Conservation (phyloP, 495 filamentous ascomycete genomes). For the Articulospora tetracladia region DNA sequence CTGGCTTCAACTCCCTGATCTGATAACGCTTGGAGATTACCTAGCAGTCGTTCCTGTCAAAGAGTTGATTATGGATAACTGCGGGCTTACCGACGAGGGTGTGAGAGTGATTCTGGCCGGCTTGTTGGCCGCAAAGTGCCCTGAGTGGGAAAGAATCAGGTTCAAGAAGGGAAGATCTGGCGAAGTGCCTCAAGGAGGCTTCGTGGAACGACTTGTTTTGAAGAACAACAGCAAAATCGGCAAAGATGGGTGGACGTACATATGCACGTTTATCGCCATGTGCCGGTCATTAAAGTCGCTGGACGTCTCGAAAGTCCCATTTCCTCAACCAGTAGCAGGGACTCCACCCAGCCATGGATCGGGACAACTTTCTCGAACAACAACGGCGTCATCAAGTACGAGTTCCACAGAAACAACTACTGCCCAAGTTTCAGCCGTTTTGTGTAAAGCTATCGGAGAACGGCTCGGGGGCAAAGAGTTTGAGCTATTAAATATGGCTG, state of each 20-base stretch:
- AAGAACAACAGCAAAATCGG: slow-evolving; percentile 86
- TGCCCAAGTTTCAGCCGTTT: slow-evolving; percentile 40
- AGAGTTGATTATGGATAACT: slow-evolving; percentile 80
- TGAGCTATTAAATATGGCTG: slow-evolving; percentile 78
- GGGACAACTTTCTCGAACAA: slow-evolving; percentile 13
- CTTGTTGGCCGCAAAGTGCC: slow-evolving; percentile 73
- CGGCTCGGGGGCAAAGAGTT: slow-evolving; percentile 71
- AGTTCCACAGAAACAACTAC: slow-evolving; percentile 14
- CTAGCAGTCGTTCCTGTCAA: slow-evolving; percentile 88
- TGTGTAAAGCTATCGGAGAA: slow-evolving; percentile 71
- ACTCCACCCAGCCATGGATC: background rate
- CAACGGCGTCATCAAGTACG: slow-evolving; percentile 16
- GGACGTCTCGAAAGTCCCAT: slow-evolving; percentile 81
- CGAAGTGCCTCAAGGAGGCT: slow-evolving; percentile 49
- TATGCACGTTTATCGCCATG: slow-evolving; percentile 85
- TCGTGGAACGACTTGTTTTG: slow-evolving; percentile 83
- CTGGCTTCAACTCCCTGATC: slow-evolving; percentile 74
- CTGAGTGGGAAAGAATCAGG: slow-evolving; percentile 42
- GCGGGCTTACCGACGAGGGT: slow-evolving; percentile 80
- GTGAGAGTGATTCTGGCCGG: slow-evolving; percentile 83
- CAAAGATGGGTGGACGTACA: slow-evolving; percentile 84
- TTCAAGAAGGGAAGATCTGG: slow-evolving; percentile 25
- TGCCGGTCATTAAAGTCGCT: slow-evolving; percentile 81
- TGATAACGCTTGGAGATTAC: slow-evolving; percentile 87
- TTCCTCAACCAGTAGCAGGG: slow-evolving; percentile 48